phyloP scores from a whole-genome alignment of 139 green algal genomes.

The Chlorella sp. region DNA sequence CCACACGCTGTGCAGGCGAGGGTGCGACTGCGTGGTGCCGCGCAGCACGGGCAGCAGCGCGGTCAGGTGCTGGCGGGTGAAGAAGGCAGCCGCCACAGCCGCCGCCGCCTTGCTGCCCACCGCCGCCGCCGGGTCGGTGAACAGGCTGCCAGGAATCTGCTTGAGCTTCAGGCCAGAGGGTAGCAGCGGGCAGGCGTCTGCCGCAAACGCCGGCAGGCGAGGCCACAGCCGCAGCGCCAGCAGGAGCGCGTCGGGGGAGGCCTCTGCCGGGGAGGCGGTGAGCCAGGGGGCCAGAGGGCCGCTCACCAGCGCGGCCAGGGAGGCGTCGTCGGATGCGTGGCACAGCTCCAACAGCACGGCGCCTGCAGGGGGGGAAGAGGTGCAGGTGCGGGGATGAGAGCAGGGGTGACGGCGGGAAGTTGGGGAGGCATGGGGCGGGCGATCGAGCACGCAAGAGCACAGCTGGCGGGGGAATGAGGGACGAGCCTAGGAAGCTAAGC shows the following conservation, averaged over 20 bases:
- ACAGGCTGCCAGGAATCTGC: conserved; percentile 49
- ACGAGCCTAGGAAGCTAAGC: too few relatives aligned
- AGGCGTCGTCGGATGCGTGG: background rate
- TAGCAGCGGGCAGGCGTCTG: conserved; percentile 55
- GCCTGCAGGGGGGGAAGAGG: conserved; percentile 4
- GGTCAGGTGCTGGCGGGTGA: conserved; percentile 55
- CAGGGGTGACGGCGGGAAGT: background rate
- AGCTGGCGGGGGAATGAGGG: too few relatives aligned
- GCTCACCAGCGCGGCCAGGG: conserved; percentile 9
- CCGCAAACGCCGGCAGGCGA: conserved; percentile 50
- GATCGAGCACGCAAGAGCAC: background rate
- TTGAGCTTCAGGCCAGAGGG: conserved; percentile 37
- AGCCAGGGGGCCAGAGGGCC: conserved; percentile 19
- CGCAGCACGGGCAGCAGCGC: conserved; percentile 59
- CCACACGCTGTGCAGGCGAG: conserved; percentile 78
- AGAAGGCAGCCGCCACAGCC: conserved; percentile 56
- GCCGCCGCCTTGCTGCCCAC: conserved; percentile 30
- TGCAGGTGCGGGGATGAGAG: background rate
- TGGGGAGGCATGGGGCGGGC: background rate
- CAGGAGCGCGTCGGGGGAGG: conserved; percentile 52
- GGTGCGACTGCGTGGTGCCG: conserved; percentile 53
- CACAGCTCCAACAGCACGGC: conserved; percentile 62
- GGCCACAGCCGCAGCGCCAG: conserved; percentile 78
- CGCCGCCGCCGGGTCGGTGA: conserved; percentile 3
- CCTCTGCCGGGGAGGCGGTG: background rate